Evolutionary conservation across 768 basidiomycete genomes (phyloP), one percentile per base, ranked within the genome.

Genomic region (Rhodotorula toruloides): DNA sequence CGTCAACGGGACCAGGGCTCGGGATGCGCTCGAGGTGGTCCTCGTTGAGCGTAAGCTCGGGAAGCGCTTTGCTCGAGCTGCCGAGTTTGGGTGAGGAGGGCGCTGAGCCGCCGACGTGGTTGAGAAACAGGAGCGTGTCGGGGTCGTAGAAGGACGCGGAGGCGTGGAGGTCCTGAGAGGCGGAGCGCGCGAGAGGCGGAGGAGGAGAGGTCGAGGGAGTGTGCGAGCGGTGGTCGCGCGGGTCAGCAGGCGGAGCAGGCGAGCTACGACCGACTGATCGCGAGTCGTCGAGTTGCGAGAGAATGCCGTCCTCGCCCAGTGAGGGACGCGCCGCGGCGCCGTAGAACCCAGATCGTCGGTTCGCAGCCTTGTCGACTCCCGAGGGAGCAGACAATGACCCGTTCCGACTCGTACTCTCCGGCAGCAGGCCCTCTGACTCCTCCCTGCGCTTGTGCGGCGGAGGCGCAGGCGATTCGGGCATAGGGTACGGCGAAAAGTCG

Each of bases 81-180:
- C 12, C 2, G 17, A 12, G 9, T 42, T 17, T n/a, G 7, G 29
- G 22, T 17, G 36, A 17, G 19, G 16, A 53, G 17, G 46, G 44
- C 11, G 70, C 46, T 0, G 44, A 46, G 19, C 63, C 37, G 22
- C 72, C 74, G 29, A 77, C 73, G 44, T 66, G 56, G 29, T 75
- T 71, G 27, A 78, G 64, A 54, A 77, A 72, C 36, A 73, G 70
- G 31, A 86, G 84, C 74, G 97, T 92, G 76, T 94, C 91, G 1
- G 84, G 80, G 52, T 85, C 83, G 64, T 85, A 87, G 79, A 94
- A 82, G 22, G 91, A 93, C 76, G 94, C 43, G 46, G 53, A 53
- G n/a, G 58, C 37, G 50, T 72, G 71, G 4, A 72, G 56, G 6
- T 68, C 59, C 42, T 37, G 46, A 14, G 54, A 49, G 50, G 40